These are phyloP conservation scores for Aspergillus sp. DNA, from an alignment of 2,329 filamentous ascomycete genomes.

Conservation along the genomic window DNA sequence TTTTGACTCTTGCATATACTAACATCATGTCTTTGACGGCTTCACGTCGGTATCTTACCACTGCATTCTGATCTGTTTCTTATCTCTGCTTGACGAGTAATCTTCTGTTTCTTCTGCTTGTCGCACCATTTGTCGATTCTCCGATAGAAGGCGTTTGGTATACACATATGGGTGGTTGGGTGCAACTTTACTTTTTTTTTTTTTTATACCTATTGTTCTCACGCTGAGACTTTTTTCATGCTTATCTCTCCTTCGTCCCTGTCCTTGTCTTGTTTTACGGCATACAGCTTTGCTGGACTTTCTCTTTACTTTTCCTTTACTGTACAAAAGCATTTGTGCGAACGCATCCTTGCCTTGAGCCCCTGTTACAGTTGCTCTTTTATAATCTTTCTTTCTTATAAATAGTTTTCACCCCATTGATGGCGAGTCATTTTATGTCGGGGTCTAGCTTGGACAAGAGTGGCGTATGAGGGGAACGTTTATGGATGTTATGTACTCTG, in stretches of 20 bases:
- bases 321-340: slow-evolving; percentile 36
- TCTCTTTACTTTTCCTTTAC: slow-evolving; percentile 16
- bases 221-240: neutral
- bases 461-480: slow-evolving; percentile 15
- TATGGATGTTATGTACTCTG: slow-evolving; percentile 29
- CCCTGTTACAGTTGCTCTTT: slow-evolving; percentile 9
- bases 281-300: slow-evolving; percentile 9
- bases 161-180: slow-evolving; percentile 34
- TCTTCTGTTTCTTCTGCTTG: slow-evolving; percentile 17
- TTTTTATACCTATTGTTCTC: slow-evolving; percentile 13
- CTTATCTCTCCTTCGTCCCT: slow-evolving; percentile 3
- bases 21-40: slow-evolving; percentile 19
- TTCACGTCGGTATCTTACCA: slow-evolving; percentile 19
- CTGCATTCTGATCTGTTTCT: slow-evolving; percentile 24
- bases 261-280: slow-evolving; percentile 10
- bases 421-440: slow-evolving; percentile 7
- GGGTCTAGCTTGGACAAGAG: slow-evolving; percentile 15
- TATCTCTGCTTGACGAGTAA: slow-evolving; percentile 30
- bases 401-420: slow-evolving; percentile 10
- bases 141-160: slow-evolving; percentile 43
- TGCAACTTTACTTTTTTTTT: slow-evolving; percentile 25
- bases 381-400: slow-evolving; percentile 11
- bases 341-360: slow-evolving; percentile 11
- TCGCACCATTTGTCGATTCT: slow-evolving; percentile 33
- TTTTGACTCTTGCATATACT: slow-evolving; percentile 29